Evolutionary conservation across 1,284 basidiomycete species (phyloP).

Genomic region (Peniophora sp.): DNA sequence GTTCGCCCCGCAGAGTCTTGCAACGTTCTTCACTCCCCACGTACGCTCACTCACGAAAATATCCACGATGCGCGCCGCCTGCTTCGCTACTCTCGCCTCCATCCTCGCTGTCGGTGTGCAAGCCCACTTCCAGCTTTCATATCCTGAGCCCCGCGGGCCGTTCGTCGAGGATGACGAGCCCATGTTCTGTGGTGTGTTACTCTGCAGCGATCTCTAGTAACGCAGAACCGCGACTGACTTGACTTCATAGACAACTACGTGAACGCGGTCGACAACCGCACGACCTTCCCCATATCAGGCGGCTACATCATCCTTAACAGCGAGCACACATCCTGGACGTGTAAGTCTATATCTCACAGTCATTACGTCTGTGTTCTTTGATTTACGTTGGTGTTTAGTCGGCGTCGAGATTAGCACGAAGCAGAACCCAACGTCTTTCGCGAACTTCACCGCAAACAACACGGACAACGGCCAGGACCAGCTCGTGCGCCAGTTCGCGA

Average conservation of each 20-base stretch:
- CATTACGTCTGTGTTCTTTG: no score
- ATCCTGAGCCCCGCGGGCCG: conserved; percentile 50
- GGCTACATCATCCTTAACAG: conserved; percentile 49
- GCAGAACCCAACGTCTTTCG: conserved; percentile 46
- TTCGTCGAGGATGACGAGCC: conserved; percentile 53
- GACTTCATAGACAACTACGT: conserved; percentile 41
- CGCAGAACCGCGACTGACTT: not conserved
- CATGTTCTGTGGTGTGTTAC: conserved; percentile 45
- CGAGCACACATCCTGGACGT: conserved; percentile 49
- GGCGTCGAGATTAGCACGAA: conserved; percentile 49
- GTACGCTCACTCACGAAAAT: not conserved
- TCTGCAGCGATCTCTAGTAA: not conserved
- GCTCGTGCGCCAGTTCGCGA: conserved; percentile 37
- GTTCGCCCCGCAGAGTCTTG: not conserved
- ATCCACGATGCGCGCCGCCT: conserved; percentile 24
- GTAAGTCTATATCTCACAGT: conserved; percentile 25
- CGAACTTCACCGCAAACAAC: conserved; percentile 42
- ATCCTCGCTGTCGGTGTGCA: conserved; percentile 30
- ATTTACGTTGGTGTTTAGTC: conserved; percentile 26
- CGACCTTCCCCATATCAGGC: conserved; percentile 52
- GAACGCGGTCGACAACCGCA: conserved; percentile 36
- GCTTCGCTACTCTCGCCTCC: conserved; percentile 17
- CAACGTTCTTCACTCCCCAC: not conserved
- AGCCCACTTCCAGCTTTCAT: conserved; percentile 68
- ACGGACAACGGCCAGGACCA: conserved; percentile 20